Conservation (phyloP, 1,284 basidiomycete species). For the Puccinia novopanici region DNA sequence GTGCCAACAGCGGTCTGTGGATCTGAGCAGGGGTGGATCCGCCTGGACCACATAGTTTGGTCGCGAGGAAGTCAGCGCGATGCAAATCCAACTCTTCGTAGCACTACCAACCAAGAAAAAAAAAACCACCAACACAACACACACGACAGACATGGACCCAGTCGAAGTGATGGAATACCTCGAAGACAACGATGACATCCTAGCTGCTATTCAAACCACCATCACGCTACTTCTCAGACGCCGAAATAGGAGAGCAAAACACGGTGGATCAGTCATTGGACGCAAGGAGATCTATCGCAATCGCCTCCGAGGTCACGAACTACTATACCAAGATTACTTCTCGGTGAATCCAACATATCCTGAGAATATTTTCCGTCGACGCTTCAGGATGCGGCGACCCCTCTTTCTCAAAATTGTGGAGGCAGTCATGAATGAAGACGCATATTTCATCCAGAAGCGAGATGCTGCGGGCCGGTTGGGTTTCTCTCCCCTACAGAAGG, state of each 20-base stretch:
- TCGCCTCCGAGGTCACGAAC: neutral
- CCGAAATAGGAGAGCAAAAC: too few species aligned
- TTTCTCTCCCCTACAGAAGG: neutral
- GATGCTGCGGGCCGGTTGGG: neutral
- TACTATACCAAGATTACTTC: neutral
- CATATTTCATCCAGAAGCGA: neutral
- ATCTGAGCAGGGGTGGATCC: too few species aligned
- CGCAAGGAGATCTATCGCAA: neutral
- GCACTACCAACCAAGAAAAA: too few species aligned
- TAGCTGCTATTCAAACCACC: neutral
- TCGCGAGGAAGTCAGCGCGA: too few species aligned
- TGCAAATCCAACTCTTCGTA: too few species aligned
- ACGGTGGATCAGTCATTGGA: neutral
- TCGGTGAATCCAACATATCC: neutral
- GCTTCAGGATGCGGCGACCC: too few species aligned
- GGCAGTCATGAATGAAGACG: neutral
- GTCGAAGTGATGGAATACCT: too few species aligned
- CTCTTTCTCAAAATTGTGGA: slow-evolving; percentile 4
- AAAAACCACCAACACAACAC: too few species aligned
- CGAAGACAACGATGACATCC: neutral
- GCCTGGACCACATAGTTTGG: too few species aligned
- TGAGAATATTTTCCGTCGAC: neutral
- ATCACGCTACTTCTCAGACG: neutral
- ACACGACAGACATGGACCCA: too few species aligned
- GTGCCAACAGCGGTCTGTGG: too few species aligned